phyloP scores from a whole-genome alignment of 1,284 basidiomycete genomes.

The Fomes fomentarius region DNA sequence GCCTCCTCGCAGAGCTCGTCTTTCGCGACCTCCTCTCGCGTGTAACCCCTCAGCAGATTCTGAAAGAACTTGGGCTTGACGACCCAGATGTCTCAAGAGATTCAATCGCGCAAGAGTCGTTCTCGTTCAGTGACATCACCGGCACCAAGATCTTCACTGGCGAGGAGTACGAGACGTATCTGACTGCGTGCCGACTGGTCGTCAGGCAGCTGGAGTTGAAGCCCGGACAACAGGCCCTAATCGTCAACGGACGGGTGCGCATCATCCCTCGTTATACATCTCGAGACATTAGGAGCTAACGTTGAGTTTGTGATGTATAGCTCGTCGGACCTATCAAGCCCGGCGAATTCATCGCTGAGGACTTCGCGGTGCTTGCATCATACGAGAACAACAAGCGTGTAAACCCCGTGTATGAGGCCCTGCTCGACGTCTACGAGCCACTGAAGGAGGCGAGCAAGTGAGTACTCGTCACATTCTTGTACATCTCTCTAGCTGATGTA shows the following conservation, averaged over 20 bases:
- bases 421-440: constrained; percentile 55
- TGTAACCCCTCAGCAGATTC: constrained; percentile 40
- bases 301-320: constrained; percentile 43
- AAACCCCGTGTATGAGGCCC: constrained; percentile 65
- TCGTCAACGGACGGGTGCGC: constrained; percentile 84
- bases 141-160: constrained; percentile 2
- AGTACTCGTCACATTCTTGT: too few species aligned
- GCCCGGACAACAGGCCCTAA: constrained; percentile 61
- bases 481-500: neutral
- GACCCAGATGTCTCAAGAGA: neutral
- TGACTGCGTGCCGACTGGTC: constrained; percentile 48
- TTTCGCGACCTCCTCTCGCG: constrained; percentile 41
- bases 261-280: neutral
- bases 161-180: constrained; percentile 41
- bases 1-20: constrained; percentile 51
- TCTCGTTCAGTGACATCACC: neutral
- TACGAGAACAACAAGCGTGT: constrained; percentile 78
- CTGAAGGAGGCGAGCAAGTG: constrained; percentile 30
- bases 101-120: constrained; percentile 35
- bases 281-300: too few species aligned
- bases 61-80: constrained; percentile 41
- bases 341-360: constrained; percentile 61
- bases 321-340: constrained; percentile 64
- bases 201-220: constrained; percentile 56
- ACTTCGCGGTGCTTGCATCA: constrained; percentile 68